A percentile compares a stretch with the other conserved stretches of the same genome.
Conservation (phyloP, 1,284 basidiomycete species). For the Sporisorium iseilematis-ciliati region DNA sequence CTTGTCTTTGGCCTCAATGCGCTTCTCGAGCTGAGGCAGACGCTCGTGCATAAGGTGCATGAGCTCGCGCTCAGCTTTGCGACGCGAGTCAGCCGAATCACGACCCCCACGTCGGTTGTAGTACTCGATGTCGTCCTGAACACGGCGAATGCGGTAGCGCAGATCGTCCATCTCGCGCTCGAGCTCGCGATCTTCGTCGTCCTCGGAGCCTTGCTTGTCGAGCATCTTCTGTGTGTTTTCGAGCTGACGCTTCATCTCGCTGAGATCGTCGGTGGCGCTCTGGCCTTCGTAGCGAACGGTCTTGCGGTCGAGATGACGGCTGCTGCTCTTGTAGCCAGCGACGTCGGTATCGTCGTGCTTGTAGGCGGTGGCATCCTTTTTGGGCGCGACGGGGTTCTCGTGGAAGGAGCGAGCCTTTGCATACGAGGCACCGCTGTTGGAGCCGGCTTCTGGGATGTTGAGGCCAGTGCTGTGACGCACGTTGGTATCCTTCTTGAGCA, state of each 20-base stretch:
- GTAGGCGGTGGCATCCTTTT: conserved; percentile 93
- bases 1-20: conserved; percentile 83
- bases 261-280: conserved; percentile 77
- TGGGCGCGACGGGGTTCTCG: conserved; percentile 72
- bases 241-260: conserved; percentile 87
- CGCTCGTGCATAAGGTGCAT: conserved; percentile 89
- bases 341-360: conserved; percentile 78
- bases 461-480: conserved; percentile 71
- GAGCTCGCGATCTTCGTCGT: conserved; percentile 78
- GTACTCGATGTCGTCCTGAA: conserved; percentile 95
- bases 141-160: conserved; percentile 84
- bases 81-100: conserved; percentile 80
- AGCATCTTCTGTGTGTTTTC: conserved; percentile 85
- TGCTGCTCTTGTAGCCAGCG: conserved; percentile 83
- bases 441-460: conserved; percentile 67
- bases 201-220: conserved; percentile 82
- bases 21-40: conserved; percentile 88
- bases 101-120: conserved; percentile 81
- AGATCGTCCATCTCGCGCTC: conserved; percentile 91
- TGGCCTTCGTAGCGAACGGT: conserved; percentile 83
- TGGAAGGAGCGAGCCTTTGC: conserved; percentile 80
- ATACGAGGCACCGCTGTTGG: conserved; percentile 69
- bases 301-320: conserved; percentile 87
- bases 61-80: conserved; percentile 89
- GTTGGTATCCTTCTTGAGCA: conserved; percentile 83